A percentile compares a stretch with the other conserved stretches of the same genome.
phyloP scores from a whole-genome alignment of 2,329 filamentous ascomycete genomes.

The Cladophialophora exuberans region DNA sequence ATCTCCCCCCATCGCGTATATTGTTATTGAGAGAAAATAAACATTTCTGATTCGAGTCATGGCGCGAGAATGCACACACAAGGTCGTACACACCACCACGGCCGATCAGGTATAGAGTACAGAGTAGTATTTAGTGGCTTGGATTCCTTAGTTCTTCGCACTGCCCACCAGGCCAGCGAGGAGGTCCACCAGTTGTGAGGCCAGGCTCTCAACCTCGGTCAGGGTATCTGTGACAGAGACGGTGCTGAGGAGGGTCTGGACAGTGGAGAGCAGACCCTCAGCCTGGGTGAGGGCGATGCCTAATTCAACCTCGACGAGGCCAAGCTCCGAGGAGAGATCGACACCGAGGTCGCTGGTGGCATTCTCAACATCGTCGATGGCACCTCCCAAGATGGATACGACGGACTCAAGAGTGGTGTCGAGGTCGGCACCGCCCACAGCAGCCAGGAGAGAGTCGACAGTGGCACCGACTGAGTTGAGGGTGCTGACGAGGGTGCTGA shows the following conservation, averaged over 20 bases:
- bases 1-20: too few relatives aligned
- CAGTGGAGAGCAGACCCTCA: conserved; percentile 4
- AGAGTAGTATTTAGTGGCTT: too few relatives aligned
- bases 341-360: conserved; percentile 3
- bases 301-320: neutral
- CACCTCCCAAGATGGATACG: conserved; percentile 7
- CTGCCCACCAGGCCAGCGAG: conserved; percentile 3
- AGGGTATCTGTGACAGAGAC: neutral
- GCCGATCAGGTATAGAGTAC: neutral
- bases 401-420: conserved; percentile 1
- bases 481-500: conserved; percentile 15
- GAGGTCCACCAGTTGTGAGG: conserved; percentile 2
- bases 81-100: too few relatives aligned
- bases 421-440: conserved; percentile 12
- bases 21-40: too few relatives aligned
- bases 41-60: too few relatives aligned
- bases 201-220: conserved; percentile 8
- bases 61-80: too few relatives aligned
- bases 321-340: neutral
- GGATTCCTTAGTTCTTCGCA: neutral
- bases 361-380: conserved; percentile 9
- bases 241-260: conserved; percentile 2
- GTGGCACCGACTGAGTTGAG: conserved; percentile 8
- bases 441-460: conserved; percentile 10
- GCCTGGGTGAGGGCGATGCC: conserved; percentile 10